These are phyloP conservation scores for Vigna angularis DNA, from an alignment of 306 rosid species.

Conservation along the genomic window DNA sequence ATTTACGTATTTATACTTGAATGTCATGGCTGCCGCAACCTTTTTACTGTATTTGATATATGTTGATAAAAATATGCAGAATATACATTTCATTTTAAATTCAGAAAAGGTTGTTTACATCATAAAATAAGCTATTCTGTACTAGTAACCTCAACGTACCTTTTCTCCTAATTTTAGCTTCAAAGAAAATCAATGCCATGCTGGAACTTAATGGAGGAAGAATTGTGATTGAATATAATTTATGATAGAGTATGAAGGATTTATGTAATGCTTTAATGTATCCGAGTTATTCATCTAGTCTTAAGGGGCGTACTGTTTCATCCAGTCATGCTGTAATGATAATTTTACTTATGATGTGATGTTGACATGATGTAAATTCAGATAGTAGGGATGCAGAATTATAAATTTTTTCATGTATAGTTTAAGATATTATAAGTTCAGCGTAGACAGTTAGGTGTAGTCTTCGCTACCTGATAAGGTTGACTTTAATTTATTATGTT, in stretches of 20 bases:
- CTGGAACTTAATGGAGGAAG: conserved; percentile 1
- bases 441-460: conserved; percentile 3
- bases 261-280: conserved; percentile 18
- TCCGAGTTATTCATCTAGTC: conserved; percentile 9
- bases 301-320: not conserved
- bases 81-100: conserved; percentile 21
- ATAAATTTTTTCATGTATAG: not conserved
- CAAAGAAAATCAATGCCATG: conserved; percentile 18
- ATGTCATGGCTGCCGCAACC: conserved; percentile 15
- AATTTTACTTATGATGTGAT: conserved; percentile 35
- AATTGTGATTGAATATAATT: conserved; percentile 4
- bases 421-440: conserved; percentile 15
- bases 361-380: not conserved
- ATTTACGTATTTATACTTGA: conserved; percentile 16
- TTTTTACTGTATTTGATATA: conserved; percentile 34
- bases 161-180: conserved; percentile 13
- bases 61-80: conserved; percentile 32
- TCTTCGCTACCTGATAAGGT: conserved; percentile 31
- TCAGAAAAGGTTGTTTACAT: not conserved
- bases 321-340: conserved; percentile 17
- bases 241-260: conserved; percentile 11
- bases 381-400: conserved; percentile 1
- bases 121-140: conserved; percentile 23
- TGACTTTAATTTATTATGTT: conserved; percentile 33
- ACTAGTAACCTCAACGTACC: conserved; percentile 31